A percentile compares a stretch with the other conserved stretches of the same genome.
Evolutionary conservation across 108 stramenopile genomes (phyloP).

Genomic region (Skeletonema menzelii): DNA sequence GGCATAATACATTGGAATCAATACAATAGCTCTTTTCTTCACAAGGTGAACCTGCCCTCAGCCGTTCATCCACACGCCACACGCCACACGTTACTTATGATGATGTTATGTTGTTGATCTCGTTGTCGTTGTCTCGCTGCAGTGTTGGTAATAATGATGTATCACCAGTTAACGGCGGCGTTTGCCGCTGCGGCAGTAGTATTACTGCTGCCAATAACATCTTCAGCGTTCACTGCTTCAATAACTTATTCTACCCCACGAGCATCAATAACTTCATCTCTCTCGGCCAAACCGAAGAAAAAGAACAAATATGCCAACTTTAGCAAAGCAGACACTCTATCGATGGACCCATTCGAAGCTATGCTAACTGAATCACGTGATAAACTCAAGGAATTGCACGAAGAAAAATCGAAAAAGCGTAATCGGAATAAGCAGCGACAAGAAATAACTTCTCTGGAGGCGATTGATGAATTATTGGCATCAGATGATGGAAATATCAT

Average conservation of each 20-base stretch:
- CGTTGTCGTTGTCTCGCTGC: too few relatives aligned
- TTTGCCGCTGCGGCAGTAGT: not conserved
- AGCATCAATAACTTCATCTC: not conserved
- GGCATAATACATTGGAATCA: too few relatives aligned
- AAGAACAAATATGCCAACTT: conserved; percentile 83
- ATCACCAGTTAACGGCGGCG: not conserved
- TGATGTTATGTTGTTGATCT: too few relatives aligned
- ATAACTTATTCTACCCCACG: not conserved
- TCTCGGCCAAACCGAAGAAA: conserved; percentile 34
- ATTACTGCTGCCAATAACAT: not conserved
- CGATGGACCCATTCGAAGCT: conserved; percentile 64
- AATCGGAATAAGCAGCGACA: conserved; percentile 2
- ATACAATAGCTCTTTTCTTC: too few relatives aligned
- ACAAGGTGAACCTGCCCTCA: too few relatives aligned
- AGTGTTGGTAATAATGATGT: not conserved
- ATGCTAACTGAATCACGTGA: conserved; percentile 57
- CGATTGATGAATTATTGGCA: conserved; percentile 21
- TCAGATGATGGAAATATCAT: not conserved
- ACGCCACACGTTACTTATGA: too few relatives aligned
- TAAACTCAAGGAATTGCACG: conserved; percentile 54
- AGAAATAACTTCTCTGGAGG: conserved; percentile 24
- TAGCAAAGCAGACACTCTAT: conserved; percentile 54
- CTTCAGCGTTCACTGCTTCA: too few relatives aligned
- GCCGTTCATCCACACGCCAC: too few relatives aligned
- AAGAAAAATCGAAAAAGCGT: conserved; percentile 16